phyloP scores from a whole-genome alignment of 164 flowering plant species.

The Vitis amurensis region DNA sequence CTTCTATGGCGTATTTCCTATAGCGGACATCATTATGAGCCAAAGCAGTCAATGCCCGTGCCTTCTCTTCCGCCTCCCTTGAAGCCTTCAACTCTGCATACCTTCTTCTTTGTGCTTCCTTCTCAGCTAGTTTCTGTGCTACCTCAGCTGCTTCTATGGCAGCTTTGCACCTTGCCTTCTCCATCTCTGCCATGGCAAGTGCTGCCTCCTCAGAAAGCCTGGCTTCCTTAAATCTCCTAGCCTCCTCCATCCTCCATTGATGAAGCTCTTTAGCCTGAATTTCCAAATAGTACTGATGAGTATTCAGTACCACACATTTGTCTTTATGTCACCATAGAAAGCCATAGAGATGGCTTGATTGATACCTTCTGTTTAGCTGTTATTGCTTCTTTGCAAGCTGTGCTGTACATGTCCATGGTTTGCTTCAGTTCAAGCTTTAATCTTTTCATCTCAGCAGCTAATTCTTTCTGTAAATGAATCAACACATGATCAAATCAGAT shows the following conservation, averaged over 20 bases:
- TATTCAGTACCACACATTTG: too few relatives aligned
- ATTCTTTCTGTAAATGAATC: conserved; percentile 31
- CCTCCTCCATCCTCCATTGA: conserved; percentile 59
- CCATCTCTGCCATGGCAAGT: conserved; percentile 51
- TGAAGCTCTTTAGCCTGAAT: conserved; percentile 56
- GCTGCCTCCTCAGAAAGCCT: conserved; percentile 57
- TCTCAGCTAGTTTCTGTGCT: conserved; percentile 62
- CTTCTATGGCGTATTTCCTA: conserved; percentile 58
- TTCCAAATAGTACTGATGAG: too few relatives aligned
- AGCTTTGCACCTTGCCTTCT: conserved; percentile 61
- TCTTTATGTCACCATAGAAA: too few relatives aligned
- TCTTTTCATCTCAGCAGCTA: conserved; percentile 72
- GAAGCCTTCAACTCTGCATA: conserved; percentile 56
- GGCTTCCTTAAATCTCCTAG: conserved; percentile 51
- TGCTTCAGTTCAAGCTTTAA: conserved; percentile 65
- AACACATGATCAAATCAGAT: background rate
- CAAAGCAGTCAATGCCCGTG: conserved; percentile 38
- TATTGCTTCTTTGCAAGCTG: conserved; percentile 75
- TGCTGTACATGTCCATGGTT: conserved; percentile 75
- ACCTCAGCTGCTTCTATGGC: conserved; percentile 68
- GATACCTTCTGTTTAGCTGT: conserved; percentile 63
- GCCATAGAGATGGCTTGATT: too few relatives aligned
- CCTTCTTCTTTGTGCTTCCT: conserved; percentile 54
- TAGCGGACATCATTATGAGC: conserved; percentile 44
- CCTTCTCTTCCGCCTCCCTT: conserved; percentile 54